phyloP scores from a whole-genome alignment of 768 basidiomycete genomes.

The Amanita molliuscula region DNA sequence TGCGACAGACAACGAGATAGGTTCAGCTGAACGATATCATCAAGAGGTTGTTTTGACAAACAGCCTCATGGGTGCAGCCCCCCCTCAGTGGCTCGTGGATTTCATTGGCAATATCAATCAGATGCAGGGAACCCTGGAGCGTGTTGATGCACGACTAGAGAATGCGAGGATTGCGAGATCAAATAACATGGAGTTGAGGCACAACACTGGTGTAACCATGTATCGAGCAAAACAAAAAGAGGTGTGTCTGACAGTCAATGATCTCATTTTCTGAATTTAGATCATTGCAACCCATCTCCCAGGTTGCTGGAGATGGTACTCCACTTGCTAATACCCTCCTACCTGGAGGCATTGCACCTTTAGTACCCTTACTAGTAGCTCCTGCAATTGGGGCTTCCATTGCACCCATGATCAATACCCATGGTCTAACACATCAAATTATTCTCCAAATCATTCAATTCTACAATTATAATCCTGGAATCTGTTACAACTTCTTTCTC shows the following conservation, averaged over 20 bases:
- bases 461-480: too few species aligned
- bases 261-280: not conserved
- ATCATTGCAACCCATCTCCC: not conserved
- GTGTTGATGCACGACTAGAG: not conserved
- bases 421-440: not conserved
- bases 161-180: not conserved
- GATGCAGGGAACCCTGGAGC: not conserved
- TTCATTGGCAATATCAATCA: too few species aligned
- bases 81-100: too few species aligned
- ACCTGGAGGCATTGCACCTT: not conserved
- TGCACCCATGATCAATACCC: not conserved
- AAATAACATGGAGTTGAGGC: not conserved
- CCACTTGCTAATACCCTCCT: not conserved
- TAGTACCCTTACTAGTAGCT: not conserved
- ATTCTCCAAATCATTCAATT: not conserved
- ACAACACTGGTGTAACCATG: not conserved
- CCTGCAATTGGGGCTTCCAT: not conserved
- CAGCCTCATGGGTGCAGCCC: too few species aligned
- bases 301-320: too few species aligned
- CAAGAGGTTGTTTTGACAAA: too few species aligned
- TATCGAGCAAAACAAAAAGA: not conserved
- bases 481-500: too few species aligned
- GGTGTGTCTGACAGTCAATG: not conserved
- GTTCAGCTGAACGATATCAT: too few species aligned
- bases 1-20: too few species aligned